Conservation (phyloP, 176 grass and related monocot species). For the Triticum urartu region DNA sequence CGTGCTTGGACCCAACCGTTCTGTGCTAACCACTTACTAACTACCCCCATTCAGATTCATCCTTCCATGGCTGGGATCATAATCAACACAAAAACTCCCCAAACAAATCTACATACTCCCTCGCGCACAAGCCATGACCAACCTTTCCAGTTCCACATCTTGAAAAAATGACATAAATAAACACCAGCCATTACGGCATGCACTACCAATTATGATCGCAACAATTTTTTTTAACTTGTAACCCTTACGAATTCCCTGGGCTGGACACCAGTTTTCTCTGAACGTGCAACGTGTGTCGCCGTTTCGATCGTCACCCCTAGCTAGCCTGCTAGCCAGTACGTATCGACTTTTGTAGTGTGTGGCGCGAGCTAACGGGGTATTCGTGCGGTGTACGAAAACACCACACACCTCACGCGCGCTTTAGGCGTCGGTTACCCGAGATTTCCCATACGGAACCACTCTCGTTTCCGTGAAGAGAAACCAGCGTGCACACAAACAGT, state of each 20-base stretch:
- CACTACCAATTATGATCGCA: background rate
- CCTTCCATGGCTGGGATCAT: background rate
- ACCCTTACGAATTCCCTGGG: background rate
- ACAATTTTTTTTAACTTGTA: background rate
- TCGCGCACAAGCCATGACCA: conserved; percentile 53
- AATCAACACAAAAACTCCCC: background rate
- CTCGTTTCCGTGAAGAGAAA: background rate
- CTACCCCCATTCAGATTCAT: conserved; percentile 11
- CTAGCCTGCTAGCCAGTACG: no score
- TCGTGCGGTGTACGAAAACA: background rate
- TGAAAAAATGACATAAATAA: background rate
- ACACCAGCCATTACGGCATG: background rate
- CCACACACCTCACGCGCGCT: background rate
- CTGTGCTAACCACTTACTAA: conserved; percentile 52
- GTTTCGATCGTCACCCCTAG: no score
- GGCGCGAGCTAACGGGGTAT: background rate
- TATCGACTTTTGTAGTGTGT: background rate
- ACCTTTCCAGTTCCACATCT: conserved; percentile 31
- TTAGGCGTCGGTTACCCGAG: background rate
- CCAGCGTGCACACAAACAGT: conserved; percentile 30
- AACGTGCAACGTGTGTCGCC: background rate
- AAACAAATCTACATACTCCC: background rate
- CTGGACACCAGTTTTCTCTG: background rate
- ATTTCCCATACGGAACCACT: background rate
- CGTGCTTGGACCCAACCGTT: conserved; percentile 34